Conservation (phyloP, 192 early-diverging fungal species). For the Mortierella hygrophila region DNA sequence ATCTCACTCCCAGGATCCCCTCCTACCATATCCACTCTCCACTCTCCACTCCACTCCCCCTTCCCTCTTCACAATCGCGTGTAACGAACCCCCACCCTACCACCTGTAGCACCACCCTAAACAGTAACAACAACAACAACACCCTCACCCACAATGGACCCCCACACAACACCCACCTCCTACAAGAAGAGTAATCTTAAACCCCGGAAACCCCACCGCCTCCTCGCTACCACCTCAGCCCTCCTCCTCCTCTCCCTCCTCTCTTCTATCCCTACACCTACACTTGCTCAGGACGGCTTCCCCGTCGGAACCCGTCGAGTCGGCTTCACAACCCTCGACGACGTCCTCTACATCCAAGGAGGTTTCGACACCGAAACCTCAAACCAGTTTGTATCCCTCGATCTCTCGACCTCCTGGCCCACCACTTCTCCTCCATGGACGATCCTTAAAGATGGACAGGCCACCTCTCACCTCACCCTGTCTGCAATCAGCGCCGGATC, state of each 20-base stretch:
- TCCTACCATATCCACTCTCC: not conserved
- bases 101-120: not conserved
- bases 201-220: not conserved
- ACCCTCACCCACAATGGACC: not conserved
- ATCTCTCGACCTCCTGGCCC: conserved; percentile 42
- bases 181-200: not conserved
- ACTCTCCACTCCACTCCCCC: not conserved
- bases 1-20: not conserved
- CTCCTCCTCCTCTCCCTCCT: not conserved
- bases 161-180: not conserved
- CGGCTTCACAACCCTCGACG: conserved; percentile 35
- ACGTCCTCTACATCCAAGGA: conserved; percentile 44
- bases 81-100: not conserved
- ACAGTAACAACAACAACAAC: not conserved
- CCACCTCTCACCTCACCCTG: conserved; percentile 26
- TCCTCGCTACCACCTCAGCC: not conserved
- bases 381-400: conserved; percentile 29
- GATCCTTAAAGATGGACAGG: conserved; percentile 18
- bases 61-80: not conserved
- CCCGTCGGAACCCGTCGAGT: conserved; percentile 26
- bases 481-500: conserved; percentile 19
- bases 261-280: not conserved
- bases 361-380: conserved; percentile 25
- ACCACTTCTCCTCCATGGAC: conserved; percentile 13
- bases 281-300: not conserved